Percentiles rank a stretch among this genome's conserved stretches.
These are phyloP conservation scores for Xanthoceras sorbifolium DNA, from an alignment of 345 rosid genomes.

Conservation along the genomic window DNA sequence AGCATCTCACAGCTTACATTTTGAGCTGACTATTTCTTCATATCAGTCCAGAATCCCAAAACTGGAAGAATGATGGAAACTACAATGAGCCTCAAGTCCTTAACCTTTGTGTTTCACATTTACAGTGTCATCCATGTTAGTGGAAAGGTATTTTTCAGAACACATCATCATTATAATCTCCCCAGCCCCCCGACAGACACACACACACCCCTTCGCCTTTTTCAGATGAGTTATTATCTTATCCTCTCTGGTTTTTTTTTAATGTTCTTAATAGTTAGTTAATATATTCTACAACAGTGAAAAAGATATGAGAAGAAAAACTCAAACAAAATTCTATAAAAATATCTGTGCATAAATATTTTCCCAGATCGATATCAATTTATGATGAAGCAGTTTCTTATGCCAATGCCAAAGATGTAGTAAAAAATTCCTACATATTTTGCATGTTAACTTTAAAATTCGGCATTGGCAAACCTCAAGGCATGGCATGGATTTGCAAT, in stretches of 20 bases:
- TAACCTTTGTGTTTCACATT: neutral
- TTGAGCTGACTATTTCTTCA: neutral
- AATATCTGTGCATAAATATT: neutral
- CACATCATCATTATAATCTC: neutral
- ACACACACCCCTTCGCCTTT: neutral
- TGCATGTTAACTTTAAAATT: neutral
- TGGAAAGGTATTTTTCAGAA: neutral
- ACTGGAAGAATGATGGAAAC: neutral
- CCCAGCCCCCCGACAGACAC: neutral
- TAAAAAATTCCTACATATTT: neutral
- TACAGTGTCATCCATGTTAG: neutral
- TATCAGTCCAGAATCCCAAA: neutral
- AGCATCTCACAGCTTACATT: neutral
- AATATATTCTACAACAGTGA: neutral
- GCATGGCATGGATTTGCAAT: conserved; percentile 7
- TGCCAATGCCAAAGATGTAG: neutral
- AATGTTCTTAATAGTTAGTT: neutral
- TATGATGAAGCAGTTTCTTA: neutral
- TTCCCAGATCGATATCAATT: neutral
- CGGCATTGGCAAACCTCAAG: neutral
- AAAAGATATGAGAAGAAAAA: neutral
- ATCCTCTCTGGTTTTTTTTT: too few relatives aligned
- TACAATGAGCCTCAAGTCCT: neutral
- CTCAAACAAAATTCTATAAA: neutral
- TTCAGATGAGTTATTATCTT: neutral